A percentile compares a stretch with the other conserved stretches of the same genome.
Conservation (phyloP, 2,329 filamentous ascomycete species). For the Tolypocladium pustulatum region DNA sequence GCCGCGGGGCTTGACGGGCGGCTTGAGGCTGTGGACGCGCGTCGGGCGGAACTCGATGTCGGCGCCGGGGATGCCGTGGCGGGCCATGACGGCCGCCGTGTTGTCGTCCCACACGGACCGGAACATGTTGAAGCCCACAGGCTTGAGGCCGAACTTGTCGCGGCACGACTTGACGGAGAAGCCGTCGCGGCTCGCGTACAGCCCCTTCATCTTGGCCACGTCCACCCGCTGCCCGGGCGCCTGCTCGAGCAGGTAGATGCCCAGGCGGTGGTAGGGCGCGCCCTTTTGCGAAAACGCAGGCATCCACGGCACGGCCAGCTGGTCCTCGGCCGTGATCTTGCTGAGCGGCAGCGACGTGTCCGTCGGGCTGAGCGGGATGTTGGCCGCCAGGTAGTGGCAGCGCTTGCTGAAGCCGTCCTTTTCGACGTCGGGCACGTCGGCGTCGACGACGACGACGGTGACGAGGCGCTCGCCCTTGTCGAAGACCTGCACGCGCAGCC, state of each 20-base stretch:
- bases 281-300: slow-evolving; percentile 85
- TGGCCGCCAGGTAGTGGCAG: slow-evolving; percentile 77
- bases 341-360: slow-evolving; percentile 54
- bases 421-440: slow-evolving; percentile 75
- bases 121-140: slow-evolving; percentile 82
- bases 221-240: slow-evolving; percentile 48
- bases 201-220: slow-evolving; percentile 42
- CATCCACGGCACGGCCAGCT: slow-evolving; percentile 71
- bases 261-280: slow-evolving; percentile 79
- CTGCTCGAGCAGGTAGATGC: slow-evolving; percentile 77
- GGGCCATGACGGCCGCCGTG: slow-evolving; percentile 78
- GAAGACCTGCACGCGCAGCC: slow-evolving; percentile 76
- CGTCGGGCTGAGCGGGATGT: slow-evolving; percentile 41
- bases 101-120: slow-evolving; percentile 80
- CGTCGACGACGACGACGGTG: slow-evolving; percentile 76
- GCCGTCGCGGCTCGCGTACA: slow-evolving; percentile 45
- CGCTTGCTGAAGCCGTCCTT: slow-evolving; percentile 67
- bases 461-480: slow-evolving; percentile 71
- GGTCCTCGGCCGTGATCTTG: slow-evolving; percentile 45
- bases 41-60: slow-evolving; percentile 79
- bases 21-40: slow-evolving; percentile 59
- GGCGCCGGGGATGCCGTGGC: slow-evolving; percentile 61
- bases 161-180: slow-evolving; percentile 71
- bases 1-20: slow-evolving; percentile 47
- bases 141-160: slow-evolving; percentile 54